Evolutionary conservation across 2,329 filamentous ascomycete species (phyloP).

Genomic region (Periglandula ipomoeae): DNA sequence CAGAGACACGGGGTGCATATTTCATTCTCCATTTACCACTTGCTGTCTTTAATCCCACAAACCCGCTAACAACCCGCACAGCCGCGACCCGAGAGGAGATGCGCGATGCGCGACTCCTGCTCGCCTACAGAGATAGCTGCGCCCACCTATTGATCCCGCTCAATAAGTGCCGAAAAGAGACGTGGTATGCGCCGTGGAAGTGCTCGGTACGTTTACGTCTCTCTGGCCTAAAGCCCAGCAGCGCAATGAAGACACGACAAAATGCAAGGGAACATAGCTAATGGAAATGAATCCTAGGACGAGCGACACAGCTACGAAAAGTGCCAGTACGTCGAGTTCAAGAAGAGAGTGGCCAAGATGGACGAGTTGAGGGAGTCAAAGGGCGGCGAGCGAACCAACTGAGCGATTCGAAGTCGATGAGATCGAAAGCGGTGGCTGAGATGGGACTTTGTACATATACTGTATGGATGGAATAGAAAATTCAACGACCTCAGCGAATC

Average conservation of each 20-base stretch:
- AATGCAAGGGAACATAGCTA: not conserved
- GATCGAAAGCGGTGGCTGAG: not conserved
- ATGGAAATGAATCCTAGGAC: slow-evolving; percentile 46
- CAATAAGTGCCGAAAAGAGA: slow-evolving; percentile 86
- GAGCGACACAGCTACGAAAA: slow-evolving; percentile 98
- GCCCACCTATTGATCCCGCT: slow-evolving; percentile 90
- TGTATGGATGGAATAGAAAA: slow-evolving; percentile 4
- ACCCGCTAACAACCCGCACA: slow-evolving; percentile 22
- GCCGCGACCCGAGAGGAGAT: slow-evolving; percentile 84
- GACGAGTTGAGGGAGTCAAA: slow-evolving; percentile 85
- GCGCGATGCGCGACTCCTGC: slow-evolving; percentile 78
- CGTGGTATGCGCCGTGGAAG: slow-evolving; percentile 96
- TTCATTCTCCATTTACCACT: not conserved
- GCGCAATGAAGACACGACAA: not conserved
- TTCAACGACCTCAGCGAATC: not conserved
- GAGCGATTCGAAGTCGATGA: slow-evolving; percentile 13
- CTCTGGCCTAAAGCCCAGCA: not conserved
- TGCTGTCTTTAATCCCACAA: too few relatives aligned
- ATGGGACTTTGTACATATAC: slow-evolving; percentile 4
- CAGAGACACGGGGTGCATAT: slow-evolving; percentile 28
- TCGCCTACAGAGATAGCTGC: slow-evolving; percentile 92
- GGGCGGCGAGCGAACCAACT: slow-evolving; percentile 80
- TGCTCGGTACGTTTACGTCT: slow-evolving; percentile 64
- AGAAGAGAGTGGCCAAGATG: slow-evolving; percentile 98
- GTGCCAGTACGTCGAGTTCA: slow-evolving; percentile 98